Percentiles rank a stretch among this genome's conserved stretches.
phyloP scores from a whole-genome alignment of 2,329 filamentous ascomycete species.

The Pezicula radicicola region DNA sequence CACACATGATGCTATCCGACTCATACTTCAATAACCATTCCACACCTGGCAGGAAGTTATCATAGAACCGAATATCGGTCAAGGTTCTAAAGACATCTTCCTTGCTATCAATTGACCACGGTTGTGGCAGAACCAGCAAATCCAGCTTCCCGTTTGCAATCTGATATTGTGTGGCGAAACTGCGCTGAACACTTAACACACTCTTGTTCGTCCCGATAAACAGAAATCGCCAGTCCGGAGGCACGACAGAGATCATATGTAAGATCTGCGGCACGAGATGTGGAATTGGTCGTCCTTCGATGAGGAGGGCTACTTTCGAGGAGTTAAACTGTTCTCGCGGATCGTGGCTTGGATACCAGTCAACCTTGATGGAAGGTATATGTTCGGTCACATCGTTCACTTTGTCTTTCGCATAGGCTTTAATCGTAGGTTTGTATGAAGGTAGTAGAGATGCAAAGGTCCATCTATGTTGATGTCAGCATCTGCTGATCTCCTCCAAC shows the following conservation, averaged over 20 bases:
- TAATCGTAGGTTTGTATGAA: slow-evolving; percentile 40
- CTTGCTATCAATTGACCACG: slow-evolving; percentile 41
- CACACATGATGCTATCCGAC: slow-evolving; percentile 53
- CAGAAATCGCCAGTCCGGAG: slow-evolving; percentile 52
- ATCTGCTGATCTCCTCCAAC: not conserved
- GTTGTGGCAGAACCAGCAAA: slow-evolving; percentile 44
- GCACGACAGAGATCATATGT: slow-evolving; percentile 50
- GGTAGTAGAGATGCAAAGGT: slow-evolving; percentile 41
- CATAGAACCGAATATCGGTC: slow-evolving; percentile 50
- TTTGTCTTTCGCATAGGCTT: slow-evolving; percentile 26
- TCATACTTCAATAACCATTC: slow-evolving; percentile 55
- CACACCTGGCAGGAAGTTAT: slow-evolving; percentile 44
- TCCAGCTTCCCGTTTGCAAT: slow-evolving; percentile 49
- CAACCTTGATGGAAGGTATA: slow-evolving; percentile 25
- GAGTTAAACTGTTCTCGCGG: slow-evolving; percentile 34
- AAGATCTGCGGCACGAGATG: slow-evolving; percentile 47
- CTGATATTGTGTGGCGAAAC: slow-evolving; percentile 45
- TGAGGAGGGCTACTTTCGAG: slow-evolving; percentile 50
- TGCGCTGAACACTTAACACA: slow-evolving; percentile 40
- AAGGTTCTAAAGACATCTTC: slow-evolving; percentile 46
- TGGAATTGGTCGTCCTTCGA: slow-evolving; percentile 45
- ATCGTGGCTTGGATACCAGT: slow-evolving; percentile 26
- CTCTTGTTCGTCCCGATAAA: slow-evolving; percentile 50
- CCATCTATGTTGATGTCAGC: slow-evolving; percentile 37
- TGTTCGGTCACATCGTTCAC: slow-evolving; percentile 22